These are phyloP conservation scores for Fraxinus cuspidata DNA, from an alignment of 257 asterid species.

Conservation along the genomic window DNA sequence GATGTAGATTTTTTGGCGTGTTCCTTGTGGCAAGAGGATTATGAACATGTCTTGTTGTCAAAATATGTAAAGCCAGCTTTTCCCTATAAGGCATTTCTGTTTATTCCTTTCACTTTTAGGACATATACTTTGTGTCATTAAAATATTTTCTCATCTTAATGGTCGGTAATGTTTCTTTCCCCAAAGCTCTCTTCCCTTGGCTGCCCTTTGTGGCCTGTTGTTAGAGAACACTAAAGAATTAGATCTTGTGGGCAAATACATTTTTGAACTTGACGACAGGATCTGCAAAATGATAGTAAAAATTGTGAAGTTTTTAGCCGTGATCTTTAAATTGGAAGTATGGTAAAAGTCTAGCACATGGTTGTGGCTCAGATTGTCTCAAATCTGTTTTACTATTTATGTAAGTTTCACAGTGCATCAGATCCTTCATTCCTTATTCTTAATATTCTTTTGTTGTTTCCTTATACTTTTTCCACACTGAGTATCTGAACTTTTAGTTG, in stretches of 20 bases:
- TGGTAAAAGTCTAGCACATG: not conserved
- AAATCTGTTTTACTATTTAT: not conserved
- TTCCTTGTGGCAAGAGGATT: not conserved
- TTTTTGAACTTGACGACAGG: not conserved
- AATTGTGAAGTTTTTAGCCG: not conserved
- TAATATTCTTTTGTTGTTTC: not conserved
- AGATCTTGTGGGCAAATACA: not conserved
- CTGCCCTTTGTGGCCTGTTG: not conserved
- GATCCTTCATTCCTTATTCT: not conserved
- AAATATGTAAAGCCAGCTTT: not conserved
- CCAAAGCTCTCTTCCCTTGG: not conserved
- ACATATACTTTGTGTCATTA: not conserved
- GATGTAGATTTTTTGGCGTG: not conserved
- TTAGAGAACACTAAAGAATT: not conserved
- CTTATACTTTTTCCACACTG: not conserved
- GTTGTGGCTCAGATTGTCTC: not conserved
- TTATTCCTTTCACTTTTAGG: not conserved
- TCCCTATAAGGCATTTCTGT: not conserved
- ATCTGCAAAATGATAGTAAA: not conserved
- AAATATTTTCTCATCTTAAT: not conserved
- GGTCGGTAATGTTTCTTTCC: not conserved
- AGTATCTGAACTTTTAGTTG: not conserved
- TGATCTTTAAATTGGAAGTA: not conserved
- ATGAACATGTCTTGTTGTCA: constrained; percentile 5
- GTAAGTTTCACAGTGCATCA: too few species aligned